phyloP scores from a whole-genome alignment of 352 stramenopile genomes.

The Globisporangium cystogenes region DNA sequence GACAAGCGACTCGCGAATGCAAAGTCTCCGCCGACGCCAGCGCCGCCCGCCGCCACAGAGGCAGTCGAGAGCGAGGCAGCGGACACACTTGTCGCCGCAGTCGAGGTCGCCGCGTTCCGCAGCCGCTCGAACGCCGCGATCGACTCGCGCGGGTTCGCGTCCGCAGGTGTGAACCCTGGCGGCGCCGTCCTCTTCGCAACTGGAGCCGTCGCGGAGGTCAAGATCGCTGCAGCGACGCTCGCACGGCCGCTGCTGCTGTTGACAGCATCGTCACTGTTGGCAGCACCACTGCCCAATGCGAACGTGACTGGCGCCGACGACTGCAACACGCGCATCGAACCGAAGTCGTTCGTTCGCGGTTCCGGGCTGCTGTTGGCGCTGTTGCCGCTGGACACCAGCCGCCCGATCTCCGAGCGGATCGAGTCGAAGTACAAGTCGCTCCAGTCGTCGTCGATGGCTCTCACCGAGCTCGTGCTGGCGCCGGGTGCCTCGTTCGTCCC shows the following conservation, averaged over 20 bases:
- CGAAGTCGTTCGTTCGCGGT: background rate
- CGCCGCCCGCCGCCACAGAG: constrained; percentile 1
- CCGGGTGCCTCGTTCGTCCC: too few relatives aligned
- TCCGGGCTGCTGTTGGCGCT: background rate
- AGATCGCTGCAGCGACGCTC: too few relatives aligned
- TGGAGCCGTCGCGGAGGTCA: background rate
- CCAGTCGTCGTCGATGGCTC: too few relatives aligned
- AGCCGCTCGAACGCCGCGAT: constrained; percentile 45
- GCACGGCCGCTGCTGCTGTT: too few relatives aligned
- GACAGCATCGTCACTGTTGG: too few relatives aligned
- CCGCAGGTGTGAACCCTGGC: constrained; percentile 52
- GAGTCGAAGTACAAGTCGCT: constrained; percentile 18
- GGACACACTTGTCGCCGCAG: background rate
- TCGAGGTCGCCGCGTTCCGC: constrained; percentile 6
- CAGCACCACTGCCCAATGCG: background rate
- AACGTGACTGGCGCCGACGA: background rate
- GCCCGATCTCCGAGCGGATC: constrained; percentile 17
- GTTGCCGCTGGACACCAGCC: constrained; percentile 6
- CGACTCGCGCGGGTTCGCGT: constrained; percentile 45
- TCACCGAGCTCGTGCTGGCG: too few relatives aligned
- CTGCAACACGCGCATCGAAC: background rate
- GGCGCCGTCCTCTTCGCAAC: constrained; percentile 24
- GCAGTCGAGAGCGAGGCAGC: background rate
- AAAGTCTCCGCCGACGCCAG: constrained; percentile 5
- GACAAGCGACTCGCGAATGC: constrained; percentile 39